These are phyloP conservation scores for Ustilago curta DNA, from an alignment of 1,284 basidiomycete species.

Conservation along the genomic window DNA sequence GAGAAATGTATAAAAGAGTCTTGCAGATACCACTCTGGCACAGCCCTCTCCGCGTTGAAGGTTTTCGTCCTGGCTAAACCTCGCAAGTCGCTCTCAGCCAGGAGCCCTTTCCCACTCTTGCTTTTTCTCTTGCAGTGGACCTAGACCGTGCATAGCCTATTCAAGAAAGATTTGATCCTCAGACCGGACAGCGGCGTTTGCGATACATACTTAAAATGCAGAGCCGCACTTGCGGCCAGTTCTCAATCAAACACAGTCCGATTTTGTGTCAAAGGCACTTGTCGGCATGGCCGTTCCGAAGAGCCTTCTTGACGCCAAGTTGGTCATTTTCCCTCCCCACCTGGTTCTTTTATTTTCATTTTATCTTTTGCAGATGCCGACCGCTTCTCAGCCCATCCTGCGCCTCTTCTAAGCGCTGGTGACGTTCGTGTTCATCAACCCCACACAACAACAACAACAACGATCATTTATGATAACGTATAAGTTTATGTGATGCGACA, in stretches of 20 bases:
- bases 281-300: background rate
- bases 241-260: background rate
- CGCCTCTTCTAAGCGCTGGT: background rate
- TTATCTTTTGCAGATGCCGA: background rate
- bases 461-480: too few relatives aligned
- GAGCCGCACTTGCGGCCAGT: too few relatives aligned
- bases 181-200: too few relatives aligned
- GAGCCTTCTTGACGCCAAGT: background rate
- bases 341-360: background rate
- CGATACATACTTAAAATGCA: too few relatives aligned
- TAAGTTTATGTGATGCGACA: background rate
- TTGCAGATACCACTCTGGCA: too few relatives aligned
- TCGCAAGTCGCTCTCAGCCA: slow-evolving; percentile 1
- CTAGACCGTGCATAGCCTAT: too few relatives aligned
- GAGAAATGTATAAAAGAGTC: too few relatives aligned
- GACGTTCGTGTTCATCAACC: background rate
- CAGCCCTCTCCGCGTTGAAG: background rate
- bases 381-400: background rate
- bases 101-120: background rate
- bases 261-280: too few relatives aligned
- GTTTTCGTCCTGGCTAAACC: background rate
- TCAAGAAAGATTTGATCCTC: too few relatives aligned
- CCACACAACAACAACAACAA: slow-evolving; percentile 2
- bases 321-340: background rate
- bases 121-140: too few relatives aligned